Evolutionary conservation across 306 rosid species (phyloP).

Genomic region (Astragalus glycyphyllos): DNA sequence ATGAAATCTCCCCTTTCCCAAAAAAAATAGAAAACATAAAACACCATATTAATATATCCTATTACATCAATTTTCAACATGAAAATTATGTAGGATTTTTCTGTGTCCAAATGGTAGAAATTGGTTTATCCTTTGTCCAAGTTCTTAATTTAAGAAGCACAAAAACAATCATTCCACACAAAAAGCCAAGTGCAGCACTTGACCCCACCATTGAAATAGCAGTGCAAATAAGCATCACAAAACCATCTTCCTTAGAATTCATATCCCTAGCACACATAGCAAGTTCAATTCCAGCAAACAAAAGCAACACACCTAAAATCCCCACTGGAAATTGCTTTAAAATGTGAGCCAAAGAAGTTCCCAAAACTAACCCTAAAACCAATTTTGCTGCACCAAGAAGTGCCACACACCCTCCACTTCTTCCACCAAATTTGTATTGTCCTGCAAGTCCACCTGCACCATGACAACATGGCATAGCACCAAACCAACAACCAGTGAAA

Average conservation of each 20-base stretch:
- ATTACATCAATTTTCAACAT: too few relatives aligned
- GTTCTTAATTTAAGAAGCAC: constrained; percentile 3
- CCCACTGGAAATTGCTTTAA: constrained; percentile 56
- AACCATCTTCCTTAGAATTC: constrained; percentile 19
- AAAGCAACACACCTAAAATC: constrained; percentile 58
- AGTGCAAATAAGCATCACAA: constrained; percentile 20
- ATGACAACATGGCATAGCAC: constrained; percentile 67
- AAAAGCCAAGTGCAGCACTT: constrained; percentile 22
- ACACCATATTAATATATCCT: too few relatives aligned
- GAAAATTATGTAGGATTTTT: background rate
- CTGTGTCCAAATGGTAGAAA: constrained; percentile 9
- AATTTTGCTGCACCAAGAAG: constrained; percentile 58
- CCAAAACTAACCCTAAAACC: constrained; percentile 33
- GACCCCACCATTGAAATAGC: constrained; percentile 25
- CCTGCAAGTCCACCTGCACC: constrained; percentile 76
- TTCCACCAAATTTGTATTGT: constrained; percentile 46
- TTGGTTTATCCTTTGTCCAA: constrained; percentile 6
- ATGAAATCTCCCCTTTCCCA: too few relatives aligned
- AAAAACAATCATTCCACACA: constrained; percentile 19
- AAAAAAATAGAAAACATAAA: too few relatives aligned
- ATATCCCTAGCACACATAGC: constrained; percentile 51
- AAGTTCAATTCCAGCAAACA: constrained; percentile 45
- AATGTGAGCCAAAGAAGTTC: constrained; percentile 55
- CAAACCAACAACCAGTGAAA: constrained; percentile 70
- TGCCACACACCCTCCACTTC: constrained; percentile 73